A percentile compares a stretch with the other conserved stretches of the same genome.
Conservation (phyloP, 805 yeast genomes). For the Vanderwaltozyma tropicalis region DNA sequence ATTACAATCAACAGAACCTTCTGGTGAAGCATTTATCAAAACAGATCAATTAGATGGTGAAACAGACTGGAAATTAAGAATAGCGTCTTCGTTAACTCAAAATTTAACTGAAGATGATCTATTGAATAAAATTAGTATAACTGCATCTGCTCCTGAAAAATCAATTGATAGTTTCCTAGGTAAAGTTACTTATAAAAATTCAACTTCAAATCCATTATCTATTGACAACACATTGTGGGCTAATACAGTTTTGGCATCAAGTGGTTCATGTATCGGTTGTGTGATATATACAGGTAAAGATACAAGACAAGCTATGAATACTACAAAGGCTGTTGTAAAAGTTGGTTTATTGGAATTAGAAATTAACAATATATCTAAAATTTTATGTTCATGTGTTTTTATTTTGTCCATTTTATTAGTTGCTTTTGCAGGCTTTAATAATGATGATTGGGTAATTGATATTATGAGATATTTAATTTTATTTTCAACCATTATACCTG, state of each 20-base stretch:
- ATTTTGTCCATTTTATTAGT: conserved; percentile 67
- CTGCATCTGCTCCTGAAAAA: conserved; percentile 74
- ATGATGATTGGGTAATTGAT: conserved; percentile 74
- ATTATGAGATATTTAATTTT: conserved; percentile 82
- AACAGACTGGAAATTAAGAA: conserved; percentile 93
- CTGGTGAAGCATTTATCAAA: conserved; percentile 86
- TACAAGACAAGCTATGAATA: conserved; percentile 91
- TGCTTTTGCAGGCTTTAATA: conserved; percentile 63
- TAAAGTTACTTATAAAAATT: conserved; percentile 48
- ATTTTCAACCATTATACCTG: conserved; percentile 93
- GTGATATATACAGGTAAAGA: conserved; percentile 85
- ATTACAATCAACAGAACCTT: conserved; percentile 67
- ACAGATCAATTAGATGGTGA: conserved; percentile 99
- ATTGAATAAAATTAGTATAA: conserved; percentile 41
- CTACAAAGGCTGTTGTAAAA: conserved; percentile 77
- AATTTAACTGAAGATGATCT: conserved; percentile 40
- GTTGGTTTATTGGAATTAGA: conserved; percentile 85
- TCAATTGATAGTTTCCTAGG: conserved; percentile 78
- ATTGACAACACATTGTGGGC: conserved; percentile 97
- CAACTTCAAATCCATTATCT: conserved; percentile 49
- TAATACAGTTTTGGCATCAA: conserved; percentile 86
- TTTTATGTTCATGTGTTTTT: conserved; percentile 80
- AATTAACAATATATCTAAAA: conserved; percentile 78
- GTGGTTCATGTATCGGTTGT: conserved; percentile 79
- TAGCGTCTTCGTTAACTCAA: conserved; percentile 71